Conservation (phyloP, 2,329 filamentous ascomycete species). For the Chalaropsis thielavioides region DNA sequence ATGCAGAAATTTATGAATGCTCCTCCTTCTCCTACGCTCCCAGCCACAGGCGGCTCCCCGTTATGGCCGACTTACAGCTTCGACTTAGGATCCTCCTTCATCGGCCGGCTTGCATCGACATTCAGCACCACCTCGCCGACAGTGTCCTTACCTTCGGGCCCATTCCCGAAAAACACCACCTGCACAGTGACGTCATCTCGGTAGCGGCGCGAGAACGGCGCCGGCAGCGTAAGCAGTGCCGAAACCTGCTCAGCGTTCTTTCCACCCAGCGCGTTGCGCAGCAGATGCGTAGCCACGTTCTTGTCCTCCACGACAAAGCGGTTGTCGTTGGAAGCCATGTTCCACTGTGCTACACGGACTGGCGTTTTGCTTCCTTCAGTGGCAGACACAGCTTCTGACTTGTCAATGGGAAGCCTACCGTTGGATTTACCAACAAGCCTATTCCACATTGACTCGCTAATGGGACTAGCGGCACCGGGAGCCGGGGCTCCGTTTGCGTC, state of each 20-base stretch:
- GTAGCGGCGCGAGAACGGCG: slow-evolving; percentile 82
- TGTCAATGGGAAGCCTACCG: slow-evolving; percentile 55
- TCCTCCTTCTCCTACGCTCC: neutral
- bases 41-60: too few relatives aligned
- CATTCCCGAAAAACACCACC: slow-evolving; percentile 91
- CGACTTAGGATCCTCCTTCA: slow-evolving; percentile 26
- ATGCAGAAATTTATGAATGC: neutral
- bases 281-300: slow-evolving; percentile 89
- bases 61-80: slow-evolving; percentile 25
- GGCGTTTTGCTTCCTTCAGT: slow-evolving; percentile 60
- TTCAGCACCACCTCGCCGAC: slow-evolving; percentile 72
- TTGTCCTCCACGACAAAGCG: slow-evolving; percentile 92
- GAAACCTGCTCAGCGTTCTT: slow-evolving; percentile 89
- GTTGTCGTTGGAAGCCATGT: slow-evolving; percentile 56
- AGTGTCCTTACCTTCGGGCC: slow-evolving; percentile 37
- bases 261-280: slow-evolving; percentile 86
- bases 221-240: slow-evolving; percentile 77
- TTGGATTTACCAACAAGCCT: slow-evolving; percentile 35
- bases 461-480: slow-evolving; percentile 43
- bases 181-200: slow-evolving; percentile 93
- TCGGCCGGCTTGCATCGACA: slow-evolving; percentile 54
- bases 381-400: slow-evolving; percentile 50
- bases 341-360: slow-evolving; percentile 83
- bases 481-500: slow-evolving; percentile 51
- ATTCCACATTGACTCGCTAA: slow-evolving; percentile 51